A percentile compares a stretch with the other conserved stretches of the same genome.
phyloP scores from a whole-genome alignment of 257 asterid genomes.

The Solanum pimpinellifolium region DNA sequence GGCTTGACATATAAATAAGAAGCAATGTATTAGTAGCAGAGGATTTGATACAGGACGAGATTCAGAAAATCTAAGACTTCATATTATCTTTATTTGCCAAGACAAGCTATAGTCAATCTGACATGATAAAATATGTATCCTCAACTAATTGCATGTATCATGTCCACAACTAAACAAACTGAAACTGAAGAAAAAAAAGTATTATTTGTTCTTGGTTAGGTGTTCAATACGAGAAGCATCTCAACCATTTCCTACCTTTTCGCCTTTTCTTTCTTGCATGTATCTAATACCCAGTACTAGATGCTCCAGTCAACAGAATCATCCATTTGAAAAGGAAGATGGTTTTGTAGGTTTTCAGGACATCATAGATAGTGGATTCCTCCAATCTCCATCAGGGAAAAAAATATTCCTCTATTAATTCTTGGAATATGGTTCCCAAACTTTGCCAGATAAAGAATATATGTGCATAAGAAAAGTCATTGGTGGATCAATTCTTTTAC shows the following conservation, averaged over 20 bases:
- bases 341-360: constrained; percentile 27
- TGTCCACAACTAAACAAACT: background rate
- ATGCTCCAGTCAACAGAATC: constrained; percentile 69
- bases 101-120: background rate
- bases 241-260: constrained; percentile 7
- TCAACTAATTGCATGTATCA: background rate
- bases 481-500: constrained; percentile 69
- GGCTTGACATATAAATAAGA: background rate
- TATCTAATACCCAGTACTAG: constrained; percentile 27
- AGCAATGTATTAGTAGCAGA: background rate
- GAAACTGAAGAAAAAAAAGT: constrained; percentile 8
- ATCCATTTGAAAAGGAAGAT: constrained; percentile 23
- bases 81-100: background rate
- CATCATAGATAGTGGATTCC: constrained; percentile 73
- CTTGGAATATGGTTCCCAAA: constrained; percentile 73
- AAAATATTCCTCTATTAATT: constrained; percentile 34
- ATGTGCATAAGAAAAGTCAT: constrained; percentile 25
- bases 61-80: background rate
- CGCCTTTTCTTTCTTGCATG: constrained; percentile 8
- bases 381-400: constrained; percentile 30
- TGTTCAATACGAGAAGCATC: constrained; percentile 28
- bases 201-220: constrained; percentile 14
- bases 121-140: background rate
- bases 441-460: constrained; percentile 38
- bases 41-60: background rate